phyloP scores from a whole-genome alignment of 768 basidiomycete species.

The button mushroom (Agaricus bisporus) region DNA sequence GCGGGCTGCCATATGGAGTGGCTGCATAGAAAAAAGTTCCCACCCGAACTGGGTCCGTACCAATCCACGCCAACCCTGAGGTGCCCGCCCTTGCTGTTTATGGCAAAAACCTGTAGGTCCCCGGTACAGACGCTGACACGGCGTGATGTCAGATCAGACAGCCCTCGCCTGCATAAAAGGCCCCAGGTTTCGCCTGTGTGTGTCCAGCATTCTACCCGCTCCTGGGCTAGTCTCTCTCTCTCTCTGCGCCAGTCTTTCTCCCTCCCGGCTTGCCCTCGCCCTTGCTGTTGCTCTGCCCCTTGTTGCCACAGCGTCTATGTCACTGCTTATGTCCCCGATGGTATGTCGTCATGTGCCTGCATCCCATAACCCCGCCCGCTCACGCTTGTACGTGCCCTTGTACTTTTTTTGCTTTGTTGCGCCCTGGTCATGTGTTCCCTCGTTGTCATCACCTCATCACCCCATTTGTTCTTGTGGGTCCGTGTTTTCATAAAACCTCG shows the following conservation, averaged over 20 bases:
- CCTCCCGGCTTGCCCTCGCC: background rate
- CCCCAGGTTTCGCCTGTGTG: background rate
- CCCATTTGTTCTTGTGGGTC: constrained; percentile 9
- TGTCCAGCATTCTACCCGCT: background rate
- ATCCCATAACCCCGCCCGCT: background rate
- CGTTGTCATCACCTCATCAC: background rate
- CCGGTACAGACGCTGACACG: background rate
- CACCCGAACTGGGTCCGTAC: constrained; percentile 11
- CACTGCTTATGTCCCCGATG: background rate
- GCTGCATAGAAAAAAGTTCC: background rate
- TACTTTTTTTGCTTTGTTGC: constrained; percentile 7
- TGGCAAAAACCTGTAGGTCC: constrained; percentile 6
- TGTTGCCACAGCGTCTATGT: background rate
- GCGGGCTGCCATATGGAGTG: too few relatives aligned
- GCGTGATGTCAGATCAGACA: background rate
- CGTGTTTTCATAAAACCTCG: constrained; percentile 5
- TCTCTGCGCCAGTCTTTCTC: background rate
- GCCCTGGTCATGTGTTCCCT: background rate
- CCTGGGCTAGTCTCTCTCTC: background rate
- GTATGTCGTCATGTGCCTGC: background rate
- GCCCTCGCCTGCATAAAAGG: background rate
- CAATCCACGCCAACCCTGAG: constrained; percentile 9
- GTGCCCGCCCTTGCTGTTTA: background rate
- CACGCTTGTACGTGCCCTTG: background rate
- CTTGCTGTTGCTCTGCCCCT: background rate